Conservation (phyloP, 257 asterid genomes). For the Nicotiana paniculata region DNA sequence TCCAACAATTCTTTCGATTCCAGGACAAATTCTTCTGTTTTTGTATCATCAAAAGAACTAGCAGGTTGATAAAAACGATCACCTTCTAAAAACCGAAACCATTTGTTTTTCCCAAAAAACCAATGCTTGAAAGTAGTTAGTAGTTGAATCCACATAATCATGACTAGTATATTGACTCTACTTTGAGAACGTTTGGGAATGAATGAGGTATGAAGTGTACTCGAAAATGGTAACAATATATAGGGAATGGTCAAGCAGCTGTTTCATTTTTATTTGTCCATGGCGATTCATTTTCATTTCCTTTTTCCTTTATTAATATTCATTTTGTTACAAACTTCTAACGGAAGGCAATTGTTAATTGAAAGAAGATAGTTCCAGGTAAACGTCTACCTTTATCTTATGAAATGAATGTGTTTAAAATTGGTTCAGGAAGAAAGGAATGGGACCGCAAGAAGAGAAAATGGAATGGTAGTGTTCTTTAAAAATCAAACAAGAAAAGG, state of each 20-base stretch:
- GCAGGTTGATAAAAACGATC: too few species aligned
- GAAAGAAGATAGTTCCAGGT: neutral
- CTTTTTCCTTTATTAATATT: neutral
- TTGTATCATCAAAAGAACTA: too few species aligned
- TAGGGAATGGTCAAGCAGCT: neutral
- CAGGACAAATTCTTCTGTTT: too few species aligned
- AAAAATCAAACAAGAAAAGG: neutral
- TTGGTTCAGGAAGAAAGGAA: too few species aligned
- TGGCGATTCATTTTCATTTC: neutral
- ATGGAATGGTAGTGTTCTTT: neutral
- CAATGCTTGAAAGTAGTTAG: too few species aligned
- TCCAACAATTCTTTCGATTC: too few species aligned
- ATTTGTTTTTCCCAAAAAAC: too few species aligned
- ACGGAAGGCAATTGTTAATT: neutral
- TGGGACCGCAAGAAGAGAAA: neutral
- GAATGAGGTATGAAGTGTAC: neutral
- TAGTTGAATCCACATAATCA: neutral
- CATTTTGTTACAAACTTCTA: neutral
- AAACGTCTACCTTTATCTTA: too few species aligned
- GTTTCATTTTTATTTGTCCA: neutral
- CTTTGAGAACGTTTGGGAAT: neutral
- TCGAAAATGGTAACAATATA: neutral
- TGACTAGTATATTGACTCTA: neutral
- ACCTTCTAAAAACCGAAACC: too few species aligned
- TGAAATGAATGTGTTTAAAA: too few species aligned